Evolutionary conservation across 257 asterid genomes (phyloP).

Genomic region (Rauvolfia tetraphylla): DNA sequence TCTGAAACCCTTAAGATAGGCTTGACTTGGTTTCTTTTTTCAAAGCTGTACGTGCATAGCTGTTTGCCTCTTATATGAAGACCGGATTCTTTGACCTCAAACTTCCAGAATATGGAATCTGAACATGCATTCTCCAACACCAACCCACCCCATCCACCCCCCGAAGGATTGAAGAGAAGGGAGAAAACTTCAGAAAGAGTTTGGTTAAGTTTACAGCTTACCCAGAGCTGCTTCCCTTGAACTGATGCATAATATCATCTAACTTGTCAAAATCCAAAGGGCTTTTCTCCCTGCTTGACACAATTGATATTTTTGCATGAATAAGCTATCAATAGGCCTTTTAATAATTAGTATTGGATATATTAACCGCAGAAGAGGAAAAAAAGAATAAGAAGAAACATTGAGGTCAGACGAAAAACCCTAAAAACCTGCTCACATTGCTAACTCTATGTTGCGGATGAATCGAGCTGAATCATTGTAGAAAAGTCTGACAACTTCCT

Average conservation of each 20-base stretch:
- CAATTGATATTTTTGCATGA: not conserved
- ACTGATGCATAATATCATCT: constrained; percentile 65
- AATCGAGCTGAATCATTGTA: constrained; percentile 60
- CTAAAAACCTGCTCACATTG: constrained; percentile 35
- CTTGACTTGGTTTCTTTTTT: too few relatives aligned
- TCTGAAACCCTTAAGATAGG: too few relatives aligned
- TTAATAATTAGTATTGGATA: too few relatives aligned
- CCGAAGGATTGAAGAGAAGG: too few relatives aligned
- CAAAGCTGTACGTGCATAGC: too few relatives aligned
- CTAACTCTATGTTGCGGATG: constrained; percentile 49
- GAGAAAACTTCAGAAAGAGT: too few relatives aligned
- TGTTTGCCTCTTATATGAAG: too few relatives aligned
- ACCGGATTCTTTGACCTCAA: too few relatives aligned
- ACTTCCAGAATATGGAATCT: not conserved
- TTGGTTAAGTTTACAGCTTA: too few relatives aligned
- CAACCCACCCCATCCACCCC: not conserved
- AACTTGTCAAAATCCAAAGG: constrained; percentile 56
- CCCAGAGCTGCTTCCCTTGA: constrained; percentile 92
- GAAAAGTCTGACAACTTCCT: constrained; percentile 64
- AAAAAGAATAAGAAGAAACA: too few relatives aligned
- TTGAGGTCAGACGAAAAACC: too few relatives aligned
- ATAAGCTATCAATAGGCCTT: not conserved
- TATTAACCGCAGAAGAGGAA: too few relatives aligned
- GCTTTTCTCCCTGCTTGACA: constrained; percentile 35
- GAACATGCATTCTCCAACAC: not conserved